phyloP scores from a whole-genome alignment of 371 early-diverging fungal species.

The Syncephalastrum racemosum region DNA sequence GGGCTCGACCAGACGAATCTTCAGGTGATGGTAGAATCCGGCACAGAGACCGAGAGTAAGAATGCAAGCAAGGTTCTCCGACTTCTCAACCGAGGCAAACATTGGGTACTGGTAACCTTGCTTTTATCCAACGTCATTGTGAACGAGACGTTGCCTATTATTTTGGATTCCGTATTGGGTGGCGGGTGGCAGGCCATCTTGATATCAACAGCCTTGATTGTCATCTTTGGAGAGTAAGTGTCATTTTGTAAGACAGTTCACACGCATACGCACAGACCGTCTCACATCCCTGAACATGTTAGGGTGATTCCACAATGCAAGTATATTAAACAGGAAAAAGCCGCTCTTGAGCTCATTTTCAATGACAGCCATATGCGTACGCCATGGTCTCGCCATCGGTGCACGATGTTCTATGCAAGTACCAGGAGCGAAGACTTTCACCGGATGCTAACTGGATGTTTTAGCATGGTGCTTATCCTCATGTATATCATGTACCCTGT shows the following conservation, averaged over 20 bases:
- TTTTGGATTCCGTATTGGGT: slow-evolving; percentile 79
- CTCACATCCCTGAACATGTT: slow-evolving; percentile 1
- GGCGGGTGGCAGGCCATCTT: slow-evolving; percentile 87
- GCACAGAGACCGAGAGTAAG: slow-evolving; percentile 58
- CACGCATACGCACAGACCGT: too few species aligned
- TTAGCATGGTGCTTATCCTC: slow-evolving; percentile 22
- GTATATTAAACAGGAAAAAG: not conserved
- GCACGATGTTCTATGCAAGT: slow-evolving; percentile 51
- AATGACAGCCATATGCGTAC: slow-evolving; percentile 57
- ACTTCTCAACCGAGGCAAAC: slow-evolving; percentile 71
- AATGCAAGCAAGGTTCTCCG: slow-evolving; percentile 71
- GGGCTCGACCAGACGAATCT: slow-evolving; percentile 72
- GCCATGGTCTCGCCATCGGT: slow-evolving; percentile 82
- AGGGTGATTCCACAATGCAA: slow-evolving; percentile 51
- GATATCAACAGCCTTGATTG: slow-evolving; percentile 84
- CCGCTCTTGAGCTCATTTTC: not conserved
- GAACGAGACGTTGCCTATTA: slow-evolving; percentile 94
- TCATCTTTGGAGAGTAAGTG: slow-evolving; percentile 91
- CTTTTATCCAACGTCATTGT: slow-evolving; percentile 90
- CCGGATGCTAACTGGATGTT: not conserved
- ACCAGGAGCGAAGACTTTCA: slow-evolving; percentile 17
- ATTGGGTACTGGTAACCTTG: slow-evolving; percentile 88
- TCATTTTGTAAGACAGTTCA: too few species aligned
- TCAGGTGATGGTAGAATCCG: slow-evolving; percentile 72
- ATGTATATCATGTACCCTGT: slow-evolving; percentile 60